phyloP scores from a whole-genome alignment of 495 filamentous ascomycete species.

The Aspergillus mulundensis region DNA sequence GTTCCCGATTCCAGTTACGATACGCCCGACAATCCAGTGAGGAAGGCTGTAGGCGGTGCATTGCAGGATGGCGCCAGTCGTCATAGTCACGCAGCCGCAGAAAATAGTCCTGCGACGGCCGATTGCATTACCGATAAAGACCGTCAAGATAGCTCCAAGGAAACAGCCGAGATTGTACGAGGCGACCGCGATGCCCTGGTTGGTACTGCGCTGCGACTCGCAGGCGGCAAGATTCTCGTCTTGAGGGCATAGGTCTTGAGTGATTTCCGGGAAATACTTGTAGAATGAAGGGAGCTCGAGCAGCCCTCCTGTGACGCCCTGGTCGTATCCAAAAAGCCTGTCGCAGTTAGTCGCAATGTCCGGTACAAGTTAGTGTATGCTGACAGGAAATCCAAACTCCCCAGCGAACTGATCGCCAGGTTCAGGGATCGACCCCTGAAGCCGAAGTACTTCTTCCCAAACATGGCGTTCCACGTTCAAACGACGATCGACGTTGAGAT shows the following conservation, averaged over 20 bases:
- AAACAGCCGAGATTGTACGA: constrained; percentile 77
- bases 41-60: constrained; percentile 53
- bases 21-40: constrained; percentile 61
- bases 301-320: constrained; percentile 55
- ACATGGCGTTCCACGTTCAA: constrained; percentile 26
- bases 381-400: constrained; percentile 63
- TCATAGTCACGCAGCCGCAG: constrained; percentile 59
- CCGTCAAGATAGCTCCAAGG: constrained; percentile 61
- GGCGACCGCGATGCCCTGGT: constrained; percentile 53
- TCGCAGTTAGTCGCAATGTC: too few relatives aligned
- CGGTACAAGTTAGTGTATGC: too few relatives aligned
- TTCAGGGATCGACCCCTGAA: constrained; percentile 60
- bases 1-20: constrained; percentile 67
- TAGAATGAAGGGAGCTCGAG: constrained; percentile 51
- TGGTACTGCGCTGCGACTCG: constrained; percentile 24
- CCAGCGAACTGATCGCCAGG: constrained; percentile 61
- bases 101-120: constrained; percentile 68
- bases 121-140: constrained; percentile 66
- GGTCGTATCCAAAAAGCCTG: constrained; percentile 53
- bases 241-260: constrained; percentile 4
- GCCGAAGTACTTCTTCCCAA: constrained; percentile 54
- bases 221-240: not conserved
- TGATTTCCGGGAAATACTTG: constrained; percentile 46
- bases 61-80: constrained; percentile 63
- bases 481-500: constrained; percentile 8